phyloP scores from a whole-genome alignment of 352 stramenopile species.

The Thalassiosira mediterranea region DNA sequence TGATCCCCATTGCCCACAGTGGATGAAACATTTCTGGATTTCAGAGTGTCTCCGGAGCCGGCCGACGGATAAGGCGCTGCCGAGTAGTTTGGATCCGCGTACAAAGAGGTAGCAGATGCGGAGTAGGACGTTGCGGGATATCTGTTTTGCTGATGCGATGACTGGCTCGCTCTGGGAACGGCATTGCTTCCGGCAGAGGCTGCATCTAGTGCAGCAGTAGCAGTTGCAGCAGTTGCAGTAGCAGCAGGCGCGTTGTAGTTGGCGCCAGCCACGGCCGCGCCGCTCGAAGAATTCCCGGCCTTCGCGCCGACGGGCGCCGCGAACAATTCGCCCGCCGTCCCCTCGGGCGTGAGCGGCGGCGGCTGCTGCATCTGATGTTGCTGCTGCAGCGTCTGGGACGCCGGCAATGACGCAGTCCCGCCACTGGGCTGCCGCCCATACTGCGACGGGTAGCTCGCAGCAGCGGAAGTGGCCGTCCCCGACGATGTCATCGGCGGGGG shows the following conservation, averaged over 20 bases:
- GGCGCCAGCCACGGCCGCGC: background rate
- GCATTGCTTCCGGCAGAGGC: background rate
- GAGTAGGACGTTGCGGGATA: background rate
- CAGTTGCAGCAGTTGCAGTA: background rate
- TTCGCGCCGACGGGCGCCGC: too few relatives aligned
- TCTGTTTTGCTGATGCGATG: background rate
- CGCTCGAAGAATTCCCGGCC: conserved; percentile 1
- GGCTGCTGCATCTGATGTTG: too few relatives aligned
- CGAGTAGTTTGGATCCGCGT: too few relatives aligned
- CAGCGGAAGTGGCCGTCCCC: background rate
- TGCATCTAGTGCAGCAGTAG: too few relatives aligned
- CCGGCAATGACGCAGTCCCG: background rate
- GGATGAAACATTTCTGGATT: background rate
- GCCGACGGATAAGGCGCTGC: too few relatives aligned
- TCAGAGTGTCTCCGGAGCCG: conserved; percentile 10
- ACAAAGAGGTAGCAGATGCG: background rate
- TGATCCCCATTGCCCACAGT: background rate
- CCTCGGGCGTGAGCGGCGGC: background rate
- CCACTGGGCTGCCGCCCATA: background rate
- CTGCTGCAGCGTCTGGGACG: too few relatives aligned
- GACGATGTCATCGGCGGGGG: background rate
- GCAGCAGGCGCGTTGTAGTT: background rate
- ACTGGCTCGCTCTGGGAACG: background rate
- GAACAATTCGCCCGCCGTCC: background rate
- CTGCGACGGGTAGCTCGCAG: background rate